Evolutionary conservation across 257 asterid genomes (phyloP), one percentile per base, ranked within the genome.

Genomic region (Fraxinus excelsior): DNA sequence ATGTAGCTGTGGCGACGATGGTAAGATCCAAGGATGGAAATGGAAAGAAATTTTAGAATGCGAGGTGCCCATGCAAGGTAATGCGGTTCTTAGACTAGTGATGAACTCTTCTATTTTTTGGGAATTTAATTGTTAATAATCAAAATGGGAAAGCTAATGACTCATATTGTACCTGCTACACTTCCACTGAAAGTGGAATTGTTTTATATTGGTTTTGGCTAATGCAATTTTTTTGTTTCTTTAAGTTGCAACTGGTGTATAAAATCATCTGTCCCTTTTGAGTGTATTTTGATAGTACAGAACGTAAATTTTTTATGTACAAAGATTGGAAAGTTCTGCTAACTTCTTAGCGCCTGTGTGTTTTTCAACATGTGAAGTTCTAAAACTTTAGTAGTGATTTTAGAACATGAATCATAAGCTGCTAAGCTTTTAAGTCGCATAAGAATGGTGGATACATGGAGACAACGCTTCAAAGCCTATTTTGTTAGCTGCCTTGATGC

Each of bases 1-100:
- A 76, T 84, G 73, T 82, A 95, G 99, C 85, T 95, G 99, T 76
- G 99, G 99, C 49, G 98, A 91, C 85, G 98, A 95, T 91, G 99
- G 99, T 26, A 90, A 91, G 49, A 86, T 95, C 60, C 87, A 88
- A 78, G 99, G 99, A 85, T 95, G 98, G 99, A 93, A 89, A 76
- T 90, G 94, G 98, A 84, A 85, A 64, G 93, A 85, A 32, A 77
- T 89, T 42, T 66, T 86, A 75, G 91, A 76, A 37, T 75, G 79
- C 62, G 87, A 79, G 75, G 81, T 66, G 38, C 80, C 86, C 9
- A 60, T 40, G 75, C 85, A 80, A 83, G 97, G 98, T 94, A 84
- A 75, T 79, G 42, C 75, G 25, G 72, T 76, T 72, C 42, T 77
- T 78, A 72, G 75, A 73, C 9, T 73, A 31, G 26, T 44, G 67